Conservation (phyloP, 495 filamentous ascomycete genomes). For the Annulohypoxylon maeteangense region DNA sequence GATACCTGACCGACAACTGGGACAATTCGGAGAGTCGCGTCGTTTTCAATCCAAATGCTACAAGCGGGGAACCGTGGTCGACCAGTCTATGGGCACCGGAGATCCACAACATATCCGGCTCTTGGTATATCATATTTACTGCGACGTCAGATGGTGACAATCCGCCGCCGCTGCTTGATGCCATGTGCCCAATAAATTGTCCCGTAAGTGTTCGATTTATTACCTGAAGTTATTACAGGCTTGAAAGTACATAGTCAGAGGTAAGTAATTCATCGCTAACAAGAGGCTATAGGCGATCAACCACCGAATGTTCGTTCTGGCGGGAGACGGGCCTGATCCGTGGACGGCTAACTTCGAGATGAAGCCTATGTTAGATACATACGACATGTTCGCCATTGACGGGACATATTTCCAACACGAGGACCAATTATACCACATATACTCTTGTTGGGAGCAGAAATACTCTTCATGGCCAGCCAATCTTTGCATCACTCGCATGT, state of each 20-base stretch:
- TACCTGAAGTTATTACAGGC: neutral
- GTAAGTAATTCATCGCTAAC: constrained; percentile 23
- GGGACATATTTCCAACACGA: constrained; percentile 60
- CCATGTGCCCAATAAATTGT: constrained; percentile 50
- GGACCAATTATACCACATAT: constrained; percentile 59
- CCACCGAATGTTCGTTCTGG: constrained; percentile 63
- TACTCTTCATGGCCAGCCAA: constrained; percentile 62
- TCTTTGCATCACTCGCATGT: constrained; percentile 61
- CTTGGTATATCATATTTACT: constrained; percentile 65
- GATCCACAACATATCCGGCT: constrained; percentile 56
- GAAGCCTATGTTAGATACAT: constrained; percentile 60
- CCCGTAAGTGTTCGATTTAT: constrained; percentile 48
- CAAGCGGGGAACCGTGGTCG: constrained; percentile 53
- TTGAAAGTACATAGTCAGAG: neutral
- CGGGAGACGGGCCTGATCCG: constrained; percentile 52
- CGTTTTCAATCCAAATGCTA: constrained; percentile 52
- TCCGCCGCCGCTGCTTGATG: constrained; percentile 44
- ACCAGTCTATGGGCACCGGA: constrained; percentile 63
- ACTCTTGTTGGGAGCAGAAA: constrained; percentile 60
- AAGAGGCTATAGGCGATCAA: constrained; percentile 52
- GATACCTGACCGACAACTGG: constrained; percentile 55
- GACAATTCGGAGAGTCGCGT: constrained; percentile 54
- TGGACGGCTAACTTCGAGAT: constrained; percentile 55
- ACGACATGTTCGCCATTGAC: constrained; percentile 64
- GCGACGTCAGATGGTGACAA: constrained; percentile 55